phyloP scores from a whole-genome alignment of 495 filamentous ascomycete genomes.

The Barbatosphaeria neglecta region DNA sequence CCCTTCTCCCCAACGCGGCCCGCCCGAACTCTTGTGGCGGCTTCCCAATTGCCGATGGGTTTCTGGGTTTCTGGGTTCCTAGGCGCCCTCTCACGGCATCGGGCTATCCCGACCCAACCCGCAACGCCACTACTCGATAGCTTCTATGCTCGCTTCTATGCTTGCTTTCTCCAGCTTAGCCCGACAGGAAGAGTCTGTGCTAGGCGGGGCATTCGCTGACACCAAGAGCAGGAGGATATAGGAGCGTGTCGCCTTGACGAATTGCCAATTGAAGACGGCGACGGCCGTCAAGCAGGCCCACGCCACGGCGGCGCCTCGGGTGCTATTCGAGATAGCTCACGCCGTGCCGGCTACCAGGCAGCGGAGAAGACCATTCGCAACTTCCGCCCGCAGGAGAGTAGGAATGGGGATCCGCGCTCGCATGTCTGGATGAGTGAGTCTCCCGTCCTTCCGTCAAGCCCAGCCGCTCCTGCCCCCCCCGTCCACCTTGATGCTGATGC shows the following conservation, averaged over 20 bases:
- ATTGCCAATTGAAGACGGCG: constrained; percentile 6
- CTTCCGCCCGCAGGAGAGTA: not conserved
- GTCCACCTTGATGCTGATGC: not conserved
- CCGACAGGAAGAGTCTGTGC: not conserved
- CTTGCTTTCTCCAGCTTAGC: too few relatives aligned
- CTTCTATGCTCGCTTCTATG: too few relatives aligned
- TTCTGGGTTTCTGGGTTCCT: too few relatives aligned
- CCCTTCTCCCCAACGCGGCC: not conserved
- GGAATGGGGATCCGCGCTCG: not conserved
- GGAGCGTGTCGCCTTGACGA: constrained; percentile 4
- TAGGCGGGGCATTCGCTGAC: not conserved
- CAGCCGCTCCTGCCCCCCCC: not conserved
- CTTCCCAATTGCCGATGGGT: too few relatives aligned
- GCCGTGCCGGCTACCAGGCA: not conserved
- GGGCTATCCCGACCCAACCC: not conserved
- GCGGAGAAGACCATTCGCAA: not conserved
- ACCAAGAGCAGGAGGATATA: constrained; percentile 8
- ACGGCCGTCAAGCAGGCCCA: not conserved
- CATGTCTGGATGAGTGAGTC: not conserved
- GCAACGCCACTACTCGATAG: not conserved
- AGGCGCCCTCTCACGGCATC: not conserved
- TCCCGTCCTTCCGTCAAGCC: too few relatives aligned
- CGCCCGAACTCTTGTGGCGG: too few relatives aligned
- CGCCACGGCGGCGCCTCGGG: not conserved
- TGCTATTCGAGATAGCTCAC: not conserved